Evolutionary conservation across 495 filamentous ascomycete species (phyloP), one percentile per base, ranked within the genome.

Genomic region (Aspergillus egyptiacus): DNA sequence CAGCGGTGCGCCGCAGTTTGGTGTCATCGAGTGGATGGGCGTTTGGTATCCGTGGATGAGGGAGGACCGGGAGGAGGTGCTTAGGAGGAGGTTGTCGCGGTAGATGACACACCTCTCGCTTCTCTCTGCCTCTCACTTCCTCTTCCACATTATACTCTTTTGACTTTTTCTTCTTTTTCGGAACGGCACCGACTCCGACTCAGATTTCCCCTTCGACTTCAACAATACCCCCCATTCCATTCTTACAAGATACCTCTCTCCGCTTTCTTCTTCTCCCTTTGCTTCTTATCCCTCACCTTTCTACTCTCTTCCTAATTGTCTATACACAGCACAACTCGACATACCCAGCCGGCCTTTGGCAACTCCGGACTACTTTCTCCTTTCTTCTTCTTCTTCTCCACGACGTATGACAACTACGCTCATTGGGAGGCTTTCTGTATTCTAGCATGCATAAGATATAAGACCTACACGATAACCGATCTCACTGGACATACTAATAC

Each of bases 21-120:
- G 65, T 0, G 67, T 70, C n/a, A 51, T 69, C 6, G 67, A 70
- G 42, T 72, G 64, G 64, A 57, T 58, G 20, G 59, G 63, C 34
- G 59, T 66, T 8, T 70, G 69, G 69, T 72, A 70, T 61, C 69
- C 69, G 17, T 72, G 69, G 69, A 72, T 72, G 69, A 56, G 61
- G 1, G 62, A 67, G 52, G 54, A 56, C 31, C 48, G 53, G 46
- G 55, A 58, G 18, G 30, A 55, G 51, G 57, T 61, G 4, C 36
- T 50, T 17, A 35, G 23, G 31, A 36, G 32, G 32, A 35, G 20
- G 14, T 45, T 34, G 27, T 7, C 38, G 34, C n/a, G n/a, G n/a
- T n/a, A 34, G 30, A 13, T 48, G 13, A 19, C 33, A 17, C 15
- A 10, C 10, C 5, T 30, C 28, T 23, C 27, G 3, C 8, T 23